These are phyloP conservation scores for Pyrus communis DNA, from an alignment of 306 rosid genomes.

Conservation along the genomic window DNA sequence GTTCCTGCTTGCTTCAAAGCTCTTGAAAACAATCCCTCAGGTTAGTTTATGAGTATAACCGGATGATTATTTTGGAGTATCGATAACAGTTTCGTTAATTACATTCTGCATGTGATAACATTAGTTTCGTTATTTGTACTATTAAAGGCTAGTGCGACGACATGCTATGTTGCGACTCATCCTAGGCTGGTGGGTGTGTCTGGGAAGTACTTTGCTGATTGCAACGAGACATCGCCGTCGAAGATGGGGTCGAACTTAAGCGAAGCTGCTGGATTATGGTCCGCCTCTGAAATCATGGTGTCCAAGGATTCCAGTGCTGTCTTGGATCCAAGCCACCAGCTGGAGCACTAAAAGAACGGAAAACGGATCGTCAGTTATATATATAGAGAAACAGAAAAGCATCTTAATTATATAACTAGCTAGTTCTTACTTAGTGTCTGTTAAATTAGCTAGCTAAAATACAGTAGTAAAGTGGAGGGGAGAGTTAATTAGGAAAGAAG, in stretches of 20 bases:
- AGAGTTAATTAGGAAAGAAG: slow-evolving; percentile 7
- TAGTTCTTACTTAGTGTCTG: neutral
- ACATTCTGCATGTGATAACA: neutral
- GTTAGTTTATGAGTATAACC: slow-evolving; percentile 12
- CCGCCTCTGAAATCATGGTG: slow-evolving; percentile 57
- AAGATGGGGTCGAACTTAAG: slow-evolving; percentile 45
- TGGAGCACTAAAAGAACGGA: neutral
- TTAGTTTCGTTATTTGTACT: neutral
- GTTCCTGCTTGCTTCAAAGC: slow-evolving; percentile 76
- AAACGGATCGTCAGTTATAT: neutral
- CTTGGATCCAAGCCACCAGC: neutral
- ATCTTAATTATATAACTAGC: neutral
- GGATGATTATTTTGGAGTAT: neutral
- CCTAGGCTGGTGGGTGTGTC: slow-evolving; percentile 43
- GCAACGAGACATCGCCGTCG: slow-evolving; percentile 70
- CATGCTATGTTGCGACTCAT: slow-evolving; percentile 84
- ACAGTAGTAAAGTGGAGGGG: neutral
- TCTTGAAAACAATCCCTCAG: slow-evolving; percentile 89
- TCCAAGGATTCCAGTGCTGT: slow-evolving; percentile 9
- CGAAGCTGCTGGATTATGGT: slow-evolving; percentile 65
- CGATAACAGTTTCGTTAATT: neutral
- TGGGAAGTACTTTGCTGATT: slow-evolving; percentile 79
- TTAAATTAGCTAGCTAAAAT: neutral
- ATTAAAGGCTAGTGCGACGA: slow-evolving; percentile 87
- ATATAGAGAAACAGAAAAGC: neutral